Conservation (phyloP, 2,329 filamentous ascomycete species). For the Colletotrichum ledebouriae region DNA sequence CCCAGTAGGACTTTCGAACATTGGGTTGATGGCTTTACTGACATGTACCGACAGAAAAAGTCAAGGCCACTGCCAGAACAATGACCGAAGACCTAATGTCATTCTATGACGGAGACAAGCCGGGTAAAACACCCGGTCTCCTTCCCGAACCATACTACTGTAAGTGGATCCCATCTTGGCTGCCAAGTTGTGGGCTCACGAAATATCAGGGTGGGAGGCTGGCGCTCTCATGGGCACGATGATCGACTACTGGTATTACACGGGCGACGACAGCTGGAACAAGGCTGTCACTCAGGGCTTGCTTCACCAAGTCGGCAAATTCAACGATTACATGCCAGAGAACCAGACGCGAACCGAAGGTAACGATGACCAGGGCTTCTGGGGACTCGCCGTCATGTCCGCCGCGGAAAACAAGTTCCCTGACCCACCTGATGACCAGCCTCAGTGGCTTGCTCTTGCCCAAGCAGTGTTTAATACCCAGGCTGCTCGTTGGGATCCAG, state of each 20-base stretch:
- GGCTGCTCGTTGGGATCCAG: conserved; percentile 77
- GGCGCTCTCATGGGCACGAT: conserved; percentile 79
- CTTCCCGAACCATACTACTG: conserved; percentile 69
- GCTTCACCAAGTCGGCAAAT: conserved; percentile 79
- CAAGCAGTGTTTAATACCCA: conserved; percentile 88
- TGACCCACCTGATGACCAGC: conserved; percentile 67
- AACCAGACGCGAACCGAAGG: conserved; percentile 78
- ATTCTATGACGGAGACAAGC: conserved; percentile 63
- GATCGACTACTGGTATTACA: conserved; percentile 89
- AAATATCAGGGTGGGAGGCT: conserved; percentile 74
- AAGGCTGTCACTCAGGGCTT: conserved; percentile 75
- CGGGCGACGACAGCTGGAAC: conserved; percentile 80
- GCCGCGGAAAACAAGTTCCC: conserved; percentile 79
- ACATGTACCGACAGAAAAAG: conserved; percentile 57
- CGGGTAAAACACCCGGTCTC: conserved; percentile 64
- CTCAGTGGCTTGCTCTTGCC: conserved; percentile 78
- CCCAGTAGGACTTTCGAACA: conserved; percentile 46
- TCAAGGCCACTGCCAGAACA: conserved; percentile 62
- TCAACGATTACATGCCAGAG: conserved; percentile 82
- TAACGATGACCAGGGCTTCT: conserved; percentile 83
- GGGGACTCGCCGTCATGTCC: conserved; percentile 78
- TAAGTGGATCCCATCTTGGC: conserved; percentile 49
- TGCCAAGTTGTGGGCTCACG: conserved; percentile 2
- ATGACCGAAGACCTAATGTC: conserved; percentile 59
- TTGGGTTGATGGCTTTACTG: not conserved